Evolutionary conservation across 1,139 yeast genomes (phyloP), one percentile per base, ranked within the genome.

Genomic region (Saccharomyces hybrid): DNA sequence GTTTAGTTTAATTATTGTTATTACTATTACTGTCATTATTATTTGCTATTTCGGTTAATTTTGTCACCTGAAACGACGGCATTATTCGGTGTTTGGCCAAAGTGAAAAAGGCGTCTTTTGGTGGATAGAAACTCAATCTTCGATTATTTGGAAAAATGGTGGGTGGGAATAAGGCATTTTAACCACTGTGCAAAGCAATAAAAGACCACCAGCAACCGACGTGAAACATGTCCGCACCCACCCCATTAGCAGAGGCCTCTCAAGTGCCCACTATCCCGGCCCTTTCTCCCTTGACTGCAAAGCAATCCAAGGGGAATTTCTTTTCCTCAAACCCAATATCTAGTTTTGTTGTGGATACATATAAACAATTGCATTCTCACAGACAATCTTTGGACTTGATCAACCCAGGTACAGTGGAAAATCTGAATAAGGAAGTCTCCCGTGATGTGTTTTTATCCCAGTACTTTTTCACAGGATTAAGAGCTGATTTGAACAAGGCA

Each of bases 391-490:
- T 91, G 61, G 89, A 90, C 56, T 81, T 93, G 69, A 76, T 82
- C 64, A 89, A 90, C 75, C 99, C 99, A 54, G 99, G 98, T 63
- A 86, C 96, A 61, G 83, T 89, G 71, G 99, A 93, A 77, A 89
- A 90, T 77, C 78, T 93, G 72, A 86, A 83, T 78, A 89, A 89
- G 75, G 99, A 93, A 75, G 96, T 90, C 56, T 77, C 91, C 62
- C 85, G 93, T 74, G 98, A 91, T 71, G 97, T 91, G 44, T 89
- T 93, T 71, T 80, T 90, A 69, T 83, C 80, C 71, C 96, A 90
- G 71, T 88, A 88, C 76, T 85, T 86, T 74, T 93, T 93, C 81
- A 87, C 96, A 50, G 99, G 99, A 58, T 81, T 95, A 68, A 86
- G 96, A 73, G 99, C 99, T 57, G 99, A 93, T 72, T 81, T 93